phyloP scores from a whole-genome alignment of 768 basidiomycete species.

The Tephrocybe sp. region DNA sequence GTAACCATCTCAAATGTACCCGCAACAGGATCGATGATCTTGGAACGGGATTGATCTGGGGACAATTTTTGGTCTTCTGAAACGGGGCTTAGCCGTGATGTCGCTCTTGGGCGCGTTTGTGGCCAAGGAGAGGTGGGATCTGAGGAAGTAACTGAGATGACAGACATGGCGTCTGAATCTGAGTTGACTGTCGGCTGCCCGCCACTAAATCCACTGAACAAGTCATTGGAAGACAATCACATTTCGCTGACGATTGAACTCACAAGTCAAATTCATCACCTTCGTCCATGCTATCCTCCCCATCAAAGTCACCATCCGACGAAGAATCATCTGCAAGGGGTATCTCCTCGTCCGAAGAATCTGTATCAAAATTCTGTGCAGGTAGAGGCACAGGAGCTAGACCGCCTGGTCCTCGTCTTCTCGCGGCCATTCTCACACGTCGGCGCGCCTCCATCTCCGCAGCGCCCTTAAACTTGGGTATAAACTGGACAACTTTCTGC shows the following conservation, averaged over 20 bases:
- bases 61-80: slow-evolving; percentile 45
- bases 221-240: background rate
- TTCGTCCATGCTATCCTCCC: slow-evolving; percentile 55
- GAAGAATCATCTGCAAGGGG: slow-evolving; percentile 46
- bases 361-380: slow-evolving; percentile 41
- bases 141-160: slow-evolving; percentile 58
- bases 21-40: slow-evolving; percentile 26
- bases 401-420: slow-evolving; percentile 42
- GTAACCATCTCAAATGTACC: slow-evolving; percentile 59
- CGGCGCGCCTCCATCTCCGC: slow-evolving; percentile 85
- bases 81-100: slow-evolving; percentile 57
- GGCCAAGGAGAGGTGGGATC: slow-evolving; percentile 47
- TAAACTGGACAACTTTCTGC: slow-evolving; percentile 55
- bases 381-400: slow-evolving; percentile 32
- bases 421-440: slow-evolving; percentile 61
- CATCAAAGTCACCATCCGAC: slow-evolving; percentile 51
- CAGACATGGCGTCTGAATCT: slow-evolving; percentile 62
- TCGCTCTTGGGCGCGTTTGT: slow-evolving; percentile 35
- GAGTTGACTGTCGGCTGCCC: slow-evolving; percentile 51
- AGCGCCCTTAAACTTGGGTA: slow-evolving; percentile 78
- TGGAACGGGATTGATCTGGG: slow-evolving; percentile 12
- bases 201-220: slow-evolving; percentile 63
- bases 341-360: slow-evolving; percentile 52
- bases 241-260: slow-evolving; percentile 22
- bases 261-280: slow-evolving; percentile 82